Percentiles rank a stretch among this genome's conserved stretches.
Conservation (phyloP, 2,329 filamentous ascomycete genomes). For the Cladosporium velox region DNA sequence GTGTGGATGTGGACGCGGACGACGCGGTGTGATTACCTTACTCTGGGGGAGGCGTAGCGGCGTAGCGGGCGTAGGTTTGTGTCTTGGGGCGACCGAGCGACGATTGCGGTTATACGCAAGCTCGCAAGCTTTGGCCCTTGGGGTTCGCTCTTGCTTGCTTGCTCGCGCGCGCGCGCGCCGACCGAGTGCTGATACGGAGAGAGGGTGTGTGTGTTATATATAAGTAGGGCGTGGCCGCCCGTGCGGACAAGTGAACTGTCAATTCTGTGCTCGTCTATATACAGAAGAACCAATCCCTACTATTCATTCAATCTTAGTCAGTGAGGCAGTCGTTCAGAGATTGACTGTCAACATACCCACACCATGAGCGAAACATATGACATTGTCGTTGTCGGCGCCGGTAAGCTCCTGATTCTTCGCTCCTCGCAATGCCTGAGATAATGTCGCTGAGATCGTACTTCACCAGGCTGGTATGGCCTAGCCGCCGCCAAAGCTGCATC, state of each 20-base stretch:
- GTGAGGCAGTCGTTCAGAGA: not conserved
- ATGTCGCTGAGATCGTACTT: not conserved
- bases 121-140: not conserved
- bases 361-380: constrained; percentile 15
- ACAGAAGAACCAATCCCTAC: not conserved
- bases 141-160: not conserved
- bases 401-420: not conserved
- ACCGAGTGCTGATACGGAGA: not conserved
- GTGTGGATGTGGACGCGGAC: not conserved
- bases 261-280: not conserved
- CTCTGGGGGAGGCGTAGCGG: not conserved
- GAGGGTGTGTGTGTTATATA: not conserved
- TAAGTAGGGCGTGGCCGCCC: not conserved
- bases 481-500: constrained; percentile 52
- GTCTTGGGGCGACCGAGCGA: not conserved
- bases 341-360: not conserved
- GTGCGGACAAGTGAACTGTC: not conserved
- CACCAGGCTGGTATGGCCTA: constrained; percentile 48
- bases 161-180: no score
- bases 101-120: not conserved
- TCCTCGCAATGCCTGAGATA: not conserved
- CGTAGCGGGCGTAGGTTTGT: not conserved
- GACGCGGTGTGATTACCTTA: not conserved
- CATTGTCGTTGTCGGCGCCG: constrained; percentile 17
- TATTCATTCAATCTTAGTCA: not conserved